phyloP scores from a whole-genome alignment of 2,329 filamentous ascomycete genomes.

The Macrophomina phaseolina region DNA sequence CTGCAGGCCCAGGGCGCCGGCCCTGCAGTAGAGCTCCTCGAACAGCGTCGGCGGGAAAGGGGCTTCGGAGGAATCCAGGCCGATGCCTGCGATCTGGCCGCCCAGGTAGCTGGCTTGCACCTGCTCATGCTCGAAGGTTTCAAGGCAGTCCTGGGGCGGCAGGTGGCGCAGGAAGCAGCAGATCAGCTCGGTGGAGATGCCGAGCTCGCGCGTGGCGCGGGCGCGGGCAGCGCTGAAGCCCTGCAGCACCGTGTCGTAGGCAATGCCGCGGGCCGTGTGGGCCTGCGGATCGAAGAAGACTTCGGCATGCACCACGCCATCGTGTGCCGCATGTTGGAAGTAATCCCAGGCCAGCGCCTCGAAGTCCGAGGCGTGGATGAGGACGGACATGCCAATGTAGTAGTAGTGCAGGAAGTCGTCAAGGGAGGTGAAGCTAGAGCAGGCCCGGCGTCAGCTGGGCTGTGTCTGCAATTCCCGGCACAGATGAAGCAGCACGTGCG shows the following conservation, averaged over 20 bases:
- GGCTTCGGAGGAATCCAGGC: constrained; percentile 67
- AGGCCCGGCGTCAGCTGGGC: constrained; percentile 13
- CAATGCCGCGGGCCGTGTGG: constrained; percentile 68
- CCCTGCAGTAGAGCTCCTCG: constrained; percentile 64
- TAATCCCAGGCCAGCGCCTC: constrained; percentile 75
- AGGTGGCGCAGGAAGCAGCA: constrained; percentile 76
- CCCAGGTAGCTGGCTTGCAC: constrained; percentile 53
- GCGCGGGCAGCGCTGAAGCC: constrained; percentile 67
- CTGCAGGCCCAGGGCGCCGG: constrained; percentile 57
- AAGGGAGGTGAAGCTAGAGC: constrained; percentile 65
- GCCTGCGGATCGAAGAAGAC: constrained; percentile 84
- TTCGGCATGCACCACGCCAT: constrained; percentile 74
- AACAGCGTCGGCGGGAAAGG: constrained; percentile 60
- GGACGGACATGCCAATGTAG: constrained; percentile 75
- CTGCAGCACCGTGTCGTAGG: constrained; percentile 66
- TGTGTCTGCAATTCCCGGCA: constrained; percentile 9
- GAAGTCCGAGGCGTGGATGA: constrained; percentile 70
- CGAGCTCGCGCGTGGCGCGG: constrained; percentile 67
- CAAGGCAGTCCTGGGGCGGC: constrained; percentile 62
- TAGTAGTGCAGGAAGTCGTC: constrained; percentile 82
- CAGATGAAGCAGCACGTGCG: not conserved
- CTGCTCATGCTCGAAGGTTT: constrained; percentile 53
- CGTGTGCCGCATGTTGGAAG: constrained; percentile 66
- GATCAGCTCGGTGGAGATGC: constrained; percentile 69
- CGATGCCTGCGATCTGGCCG: constrained; percentile 66